Evolutionary conservation across 2,329 filamentous ascomycete genomes (phyloP).

Genomic region (Dactylellina haptotyla): DNA sequence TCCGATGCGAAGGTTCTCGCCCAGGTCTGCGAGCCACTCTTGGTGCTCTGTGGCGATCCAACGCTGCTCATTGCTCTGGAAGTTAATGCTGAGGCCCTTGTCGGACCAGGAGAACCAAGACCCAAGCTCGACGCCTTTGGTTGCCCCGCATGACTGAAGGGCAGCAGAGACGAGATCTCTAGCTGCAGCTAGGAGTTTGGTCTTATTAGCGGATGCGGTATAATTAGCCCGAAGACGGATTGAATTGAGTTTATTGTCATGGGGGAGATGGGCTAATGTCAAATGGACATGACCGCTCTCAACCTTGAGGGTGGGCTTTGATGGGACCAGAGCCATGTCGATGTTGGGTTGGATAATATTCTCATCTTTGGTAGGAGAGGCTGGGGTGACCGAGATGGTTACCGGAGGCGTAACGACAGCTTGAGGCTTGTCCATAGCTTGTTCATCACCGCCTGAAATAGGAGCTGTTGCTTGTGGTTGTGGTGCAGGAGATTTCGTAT

Average conservation of each 20-base stretch:
- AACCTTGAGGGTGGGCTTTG: not conserved
- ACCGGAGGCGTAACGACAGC: too few species aligned
- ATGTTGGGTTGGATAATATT: not conserved
- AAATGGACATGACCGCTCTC: conserved; percentile 33
- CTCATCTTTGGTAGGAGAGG: too few species aligned
- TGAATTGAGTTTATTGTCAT: conserved; percentile 39
- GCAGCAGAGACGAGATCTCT: conserved; percentile 15
- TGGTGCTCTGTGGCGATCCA: conserved; percentile 34
- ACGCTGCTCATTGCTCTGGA: conserved; percentile 25
- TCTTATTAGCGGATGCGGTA: conserved; percentile 23
- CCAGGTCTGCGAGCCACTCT: conserved; percentile 27
- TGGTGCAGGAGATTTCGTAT: not conserved
- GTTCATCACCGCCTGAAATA: too few species aligned
- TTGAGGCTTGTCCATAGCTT: too few species aligned
- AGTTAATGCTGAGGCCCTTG: conserved; percentile 28
- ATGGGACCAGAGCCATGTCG: not conserved
- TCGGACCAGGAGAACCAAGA: conserved; percentile 52
- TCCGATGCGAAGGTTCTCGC: conserved; percentile 15
- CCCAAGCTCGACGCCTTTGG: conserved; percentile 18
- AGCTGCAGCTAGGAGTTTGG: conserved; percentile 21
- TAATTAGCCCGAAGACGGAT: conserved; percentile 30
- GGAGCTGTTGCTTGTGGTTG: too few species aligned
- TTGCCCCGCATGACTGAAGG: conserved; percentile 25
- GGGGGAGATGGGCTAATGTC: conserved; percentile 12
- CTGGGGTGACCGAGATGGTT: not conserved